Percentiles rank a stretch among this genome's conserved stretches.
Conservation (phyloP, 768 basidiomycete genomes). For the Dioszegia aurantiaca region DNA sequence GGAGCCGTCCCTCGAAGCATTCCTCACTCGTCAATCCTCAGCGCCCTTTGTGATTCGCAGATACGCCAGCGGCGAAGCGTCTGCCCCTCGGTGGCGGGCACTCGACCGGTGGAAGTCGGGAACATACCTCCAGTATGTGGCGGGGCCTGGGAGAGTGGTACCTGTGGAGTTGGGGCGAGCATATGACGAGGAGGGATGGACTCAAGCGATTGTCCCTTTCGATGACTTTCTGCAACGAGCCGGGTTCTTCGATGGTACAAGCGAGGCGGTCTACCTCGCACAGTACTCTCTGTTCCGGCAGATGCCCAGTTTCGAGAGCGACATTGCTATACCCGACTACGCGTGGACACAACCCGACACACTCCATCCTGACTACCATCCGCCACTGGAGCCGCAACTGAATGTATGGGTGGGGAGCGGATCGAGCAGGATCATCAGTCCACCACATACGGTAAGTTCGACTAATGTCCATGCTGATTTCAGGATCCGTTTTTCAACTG, state of each 20-base stretch:
- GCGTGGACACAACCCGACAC: slow-evolving; percentile 66
- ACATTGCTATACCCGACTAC: slow-evolving; percentile 84
- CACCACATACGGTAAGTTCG: slow-evolving; percentile 76
- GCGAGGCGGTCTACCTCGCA: slow-evolving; percentile 67
- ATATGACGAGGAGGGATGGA: slow-evolving; percentile 78
- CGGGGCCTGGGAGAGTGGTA: slow-evolving; percentile 78
- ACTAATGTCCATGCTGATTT: slow-evolving; percentile 14
- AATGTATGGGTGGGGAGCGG: slow-evolving; percentile 52
- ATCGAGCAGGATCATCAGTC: slow-evolving; percentile 72
- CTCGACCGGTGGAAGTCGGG: slow-evolving; percentile 68
- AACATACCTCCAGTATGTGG: slow-evolving; percentile 65
- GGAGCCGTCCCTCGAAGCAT: slow-evolving; percentile 63
- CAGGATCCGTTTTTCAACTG: slow-evolving; percentile 93
- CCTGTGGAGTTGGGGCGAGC: slow-evolving; percentile 86
- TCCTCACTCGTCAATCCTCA: slow-evolving; percentile 56
- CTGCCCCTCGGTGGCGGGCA: slow-evolving; percentile 66
- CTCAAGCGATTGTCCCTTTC: slow-evolving; percentile 74
- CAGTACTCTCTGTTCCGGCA: slow-evolving; percentile 83
- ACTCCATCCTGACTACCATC: slow-evolving; percentile 57
- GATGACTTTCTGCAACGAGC: slow-evolving; percentile 63
- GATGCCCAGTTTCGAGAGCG: slow-evolving; percentile 71
- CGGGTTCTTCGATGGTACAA: slow-evolving; percentile 45
- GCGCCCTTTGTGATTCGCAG: slow-evolving; percentile 72
- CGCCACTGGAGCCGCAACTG: slow-evolving; percentile 44
- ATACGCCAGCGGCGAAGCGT: slow-evolving; percentile 43